phyloP scores from a whole-genome alignment of 2,329 filamentous ascomycete species.

The Talaromyces sp. region DNA sequence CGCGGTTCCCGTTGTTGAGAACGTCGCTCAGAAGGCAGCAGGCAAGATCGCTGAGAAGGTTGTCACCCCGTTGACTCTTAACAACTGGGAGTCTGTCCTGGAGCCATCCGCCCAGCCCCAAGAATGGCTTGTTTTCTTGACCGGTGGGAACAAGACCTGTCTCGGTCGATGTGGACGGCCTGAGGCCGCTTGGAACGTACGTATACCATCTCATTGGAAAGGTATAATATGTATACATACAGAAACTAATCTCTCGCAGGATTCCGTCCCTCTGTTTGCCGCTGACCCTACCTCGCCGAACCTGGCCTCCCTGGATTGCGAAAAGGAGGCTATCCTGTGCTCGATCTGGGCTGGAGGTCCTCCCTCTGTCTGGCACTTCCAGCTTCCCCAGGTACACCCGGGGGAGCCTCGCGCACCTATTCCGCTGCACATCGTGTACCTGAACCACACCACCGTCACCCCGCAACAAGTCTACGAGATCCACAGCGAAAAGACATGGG shows the following conservation, averaged over 20 bases:
- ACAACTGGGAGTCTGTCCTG: slow-evolving; percentile 53
- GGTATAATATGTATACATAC: background rate
- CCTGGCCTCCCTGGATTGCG: slow-evolving; percentile 55
- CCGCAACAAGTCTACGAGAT: slow-evolving; percentile 52
- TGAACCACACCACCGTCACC: slow-evolving; percentile 55
- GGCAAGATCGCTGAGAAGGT: slow-evolving; percentile 44
- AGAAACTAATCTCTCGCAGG: slow-evolving; percentile 27
- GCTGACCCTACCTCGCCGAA: slow-evolving; percentile 50
- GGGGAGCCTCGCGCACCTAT: slow-evolving; percentile 50
- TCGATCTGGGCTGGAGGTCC: slow-evolving; percentile 53
- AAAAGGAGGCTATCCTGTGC: slow-evolving; percentile 53
- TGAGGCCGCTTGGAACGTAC: slow-evolving; percentile 48
- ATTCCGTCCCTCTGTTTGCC: slow-evolving; percentile 49
- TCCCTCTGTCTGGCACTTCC: slow-evolving; percentile 53
- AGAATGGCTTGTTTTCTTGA: slow-evolving; percentile 57
- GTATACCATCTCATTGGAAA: slow-evolving; percentile 11
- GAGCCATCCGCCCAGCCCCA: slow-evolving; percentile 35
- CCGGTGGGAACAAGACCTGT: slow-evolving; percentile 60
- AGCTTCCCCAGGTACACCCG: slow-evolving; percentile 46
- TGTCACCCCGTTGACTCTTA: slow-evolving; percentile 49
- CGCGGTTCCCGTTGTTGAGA: slow-evolving; percentile 26
- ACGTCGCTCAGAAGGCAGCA: slow-evolving; percentile 40
- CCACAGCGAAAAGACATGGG: slow-evolving; percentile 51
- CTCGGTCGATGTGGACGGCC: slow-evolving; percentile 52
- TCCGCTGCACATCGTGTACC: slow-evolving; percentile 46